Base-by-base conservation (phyloP, 768 basidiomycete species). In the Dacryopinax spathularia region DNA sequence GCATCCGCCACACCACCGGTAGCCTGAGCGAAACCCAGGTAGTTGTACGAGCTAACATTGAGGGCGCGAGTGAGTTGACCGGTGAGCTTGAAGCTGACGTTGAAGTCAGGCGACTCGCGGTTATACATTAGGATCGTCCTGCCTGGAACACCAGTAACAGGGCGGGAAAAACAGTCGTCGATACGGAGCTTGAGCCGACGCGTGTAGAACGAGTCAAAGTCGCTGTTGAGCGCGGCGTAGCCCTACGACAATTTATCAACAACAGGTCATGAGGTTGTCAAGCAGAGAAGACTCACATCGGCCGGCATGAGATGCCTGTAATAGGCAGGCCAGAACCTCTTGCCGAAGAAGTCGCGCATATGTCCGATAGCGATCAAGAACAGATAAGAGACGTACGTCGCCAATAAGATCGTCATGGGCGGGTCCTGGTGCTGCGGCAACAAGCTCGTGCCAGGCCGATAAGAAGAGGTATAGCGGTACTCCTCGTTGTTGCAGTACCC, bases 131-230 rank as follows among this genome's bases (percentile, higher is more conserved):
- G 74, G 70, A 96, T 89, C 27, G 94, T 94, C 59, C 96, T 91
- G 3, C 94, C 95, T 2, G 96, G 91, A 33, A 98, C 95, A 34
- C 92, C 91, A 0, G 95, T 96, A 62, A 90, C 83, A 16, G 95
- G 95, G 64, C 90, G 84, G 1, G 86, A 84, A 77, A 97, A 98
- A 71, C 92, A 95, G 72, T 97, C 93, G 70, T 96, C 93, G 76
- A 98, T 86, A 62, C 95, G 91, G 12, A 81, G 79, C 73, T 98
- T 98, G 67, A 98, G 83, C 2, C 94, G 87, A 60, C 95, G 91
- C 65, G 94, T 95, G 80, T 98, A 98, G 78, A 98, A 99, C 5
- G 96, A 98, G 74, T 98, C 95, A 68, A 98, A 98, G 73, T 98
- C 96, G 9, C 93, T 96, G 76, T 92, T 95, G 65, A 98, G 81